Evolutionary conservation across 352 stramenopile genomes (phyloP).

Genomic region (Pythium folliculosum): DNA sequence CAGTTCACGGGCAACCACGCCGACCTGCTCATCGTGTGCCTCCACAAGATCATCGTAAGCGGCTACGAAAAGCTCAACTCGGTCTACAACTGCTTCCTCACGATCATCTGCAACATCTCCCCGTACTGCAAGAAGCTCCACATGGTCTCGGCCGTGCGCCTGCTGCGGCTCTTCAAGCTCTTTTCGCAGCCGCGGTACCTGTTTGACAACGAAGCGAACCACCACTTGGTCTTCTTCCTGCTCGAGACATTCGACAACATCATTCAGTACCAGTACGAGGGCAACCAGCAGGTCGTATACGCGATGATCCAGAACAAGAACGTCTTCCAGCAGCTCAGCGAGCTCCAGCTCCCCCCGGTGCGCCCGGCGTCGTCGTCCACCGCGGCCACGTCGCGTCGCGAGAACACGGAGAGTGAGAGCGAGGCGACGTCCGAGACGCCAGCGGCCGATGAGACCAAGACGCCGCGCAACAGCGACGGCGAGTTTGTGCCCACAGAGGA

Average conservation of each 20-base stretch:
- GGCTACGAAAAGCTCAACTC: conserved; percentile 96
- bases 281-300: conserved; percentile 98
- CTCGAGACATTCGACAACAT: conserved; percentile 99
- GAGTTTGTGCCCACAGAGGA: conserved; percentile 90
- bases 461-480: conserved; percentile 41
- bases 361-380: conserved; percentile 34
- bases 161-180: conserved; percentile 97
- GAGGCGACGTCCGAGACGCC: conserved; percentile 1
- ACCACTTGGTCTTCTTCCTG: conserved; percentile 95
- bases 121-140: conserved; percentile 97
- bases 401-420: conserved; percentile 16
- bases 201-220: conserved; percentile 95
- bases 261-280: conserved; percentile 98
- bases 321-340: conserved; percentile 91
- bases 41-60: conserved; percentile 98
- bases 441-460: conserved; percentile 28
- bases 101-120: conserved; percentile 98
- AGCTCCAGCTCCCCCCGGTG: conserved; percentile 89
- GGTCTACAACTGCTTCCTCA: conserved; percentile 99
- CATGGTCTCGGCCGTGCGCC: conserved; percentile 93
- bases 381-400: conserved; percentile 5
- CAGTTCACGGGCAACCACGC: conserved; percentile 96
- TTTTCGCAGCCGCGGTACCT: conserved; percentile 94
- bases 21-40: conserved; percentile 96
- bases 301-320: conserved; percentile 97